Evolutionary conservation across 345 rosid species (phyloP).

Genomic region (Cochlearia excelsa): DNA sequence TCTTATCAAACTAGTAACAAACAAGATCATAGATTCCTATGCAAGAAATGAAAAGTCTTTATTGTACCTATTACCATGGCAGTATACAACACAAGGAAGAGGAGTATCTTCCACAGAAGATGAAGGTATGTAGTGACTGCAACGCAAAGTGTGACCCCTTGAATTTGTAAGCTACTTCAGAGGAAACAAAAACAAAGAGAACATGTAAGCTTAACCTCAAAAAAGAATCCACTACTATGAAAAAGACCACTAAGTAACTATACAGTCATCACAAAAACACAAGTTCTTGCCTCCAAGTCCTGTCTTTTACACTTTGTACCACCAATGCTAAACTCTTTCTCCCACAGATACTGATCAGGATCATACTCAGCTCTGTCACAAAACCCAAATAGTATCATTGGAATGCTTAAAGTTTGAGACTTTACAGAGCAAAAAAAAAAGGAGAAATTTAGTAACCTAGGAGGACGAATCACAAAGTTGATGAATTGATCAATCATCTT

Average conservation of each 20-base stretch:
- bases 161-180: constrained; percentile 70
- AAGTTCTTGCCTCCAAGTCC: constrained; percentile 95
- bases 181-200: constrained; percentile 20
- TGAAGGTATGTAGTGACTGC: constrained; percentile 85
- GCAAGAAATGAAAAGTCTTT: neutral
- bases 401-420: neutral
- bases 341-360: constrained; percentile 92
- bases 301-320: constrained; percentile 79
- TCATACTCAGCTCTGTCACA: constrained; percentile 77
- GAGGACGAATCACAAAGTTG: constrained; percentile 97
- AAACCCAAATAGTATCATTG: constrained; percentile 12
- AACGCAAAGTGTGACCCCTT: constrained; percentile 76
- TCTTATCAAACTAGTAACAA: constrained; percentile 12
- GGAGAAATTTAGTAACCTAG: constrained; percentile 50
- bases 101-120: constrained; percentile 59
- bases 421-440: constrained; percentile 10
- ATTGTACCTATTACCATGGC: constrained; percentile 91
- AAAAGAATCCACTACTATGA: neutral
- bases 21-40: neutral
- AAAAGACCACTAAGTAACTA: constrained; percentile 10
- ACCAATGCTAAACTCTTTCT: constrained; percentile 72
- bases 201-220: constrained; percentile 13
- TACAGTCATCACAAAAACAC: constrained; percentile 7
- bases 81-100: constrained; percentile 93
- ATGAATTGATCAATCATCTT: constrained; percentile 95